Conservation (phyloP, 2,329 filamentous ascomycete genomes). For the Monosporascus sp. region DNA sequence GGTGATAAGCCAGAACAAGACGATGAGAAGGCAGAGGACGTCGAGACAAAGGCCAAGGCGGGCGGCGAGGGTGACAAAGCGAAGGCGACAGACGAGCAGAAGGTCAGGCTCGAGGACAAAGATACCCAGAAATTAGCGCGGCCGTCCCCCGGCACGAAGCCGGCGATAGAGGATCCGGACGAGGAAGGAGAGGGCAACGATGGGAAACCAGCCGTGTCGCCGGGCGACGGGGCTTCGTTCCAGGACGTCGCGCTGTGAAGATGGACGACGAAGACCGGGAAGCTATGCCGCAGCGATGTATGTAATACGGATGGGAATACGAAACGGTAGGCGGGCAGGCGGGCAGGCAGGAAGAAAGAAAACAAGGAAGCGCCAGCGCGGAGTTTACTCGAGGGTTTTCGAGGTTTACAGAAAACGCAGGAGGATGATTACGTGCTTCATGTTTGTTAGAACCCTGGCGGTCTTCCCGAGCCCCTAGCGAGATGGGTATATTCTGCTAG, state of each 20-base stretch:
- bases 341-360: no score
- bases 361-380: no score
- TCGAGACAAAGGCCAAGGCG: constrained; percentile 23
- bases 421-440: no score
- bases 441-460: no score
- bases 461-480: no score
- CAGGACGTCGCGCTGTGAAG: constrained; percentile 56
- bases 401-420: no score
- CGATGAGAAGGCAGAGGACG: constrained; percentile 6
- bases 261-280: no score
- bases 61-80: constrained; percentile 21
- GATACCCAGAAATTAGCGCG: constrained; percentile 50
- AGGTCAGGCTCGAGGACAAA: constrained; percentile 50
- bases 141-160: constrained; percentile 28
- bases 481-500: no score
- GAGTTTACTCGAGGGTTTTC: no score
- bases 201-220: constrained; percentile 36
- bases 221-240: constrained; percentile 54
- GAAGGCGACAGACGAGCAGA: constrained; percentile 44
- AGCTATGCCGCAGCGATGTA: no score
- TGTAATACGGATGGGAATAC: no score
- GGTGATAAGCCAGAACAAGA: constrained; percentile 7
- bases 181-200: constrained; percentile 26
- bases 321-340: no score
- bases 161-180: constrained; percentile 25